Conservation (phyloP, 2,329 filamentous ascomycete genomes). For the Ascochyta rabiei region DNA sequence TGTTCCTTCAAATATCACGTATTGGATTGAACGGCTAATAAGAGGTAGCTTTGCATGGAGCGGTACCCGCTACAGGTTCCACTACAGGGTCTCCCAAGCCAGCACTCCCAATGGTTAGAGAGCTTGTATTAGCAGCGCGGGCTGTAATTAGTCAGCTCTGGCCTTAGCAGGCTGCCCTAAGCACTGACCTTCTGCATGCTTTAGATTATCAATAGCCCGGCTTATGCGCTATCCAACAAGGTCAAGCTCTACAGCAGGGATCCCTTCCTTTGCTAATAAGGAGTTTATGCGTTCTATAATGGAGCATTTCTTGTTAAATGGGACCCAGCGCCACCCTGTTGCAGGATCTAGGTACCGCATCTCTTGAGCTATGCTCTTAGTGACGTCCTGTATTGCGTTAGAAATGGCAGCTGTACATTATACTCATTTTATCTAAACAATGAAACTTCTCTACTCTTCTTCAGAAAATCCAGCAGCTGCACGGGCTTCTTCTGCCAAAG, state of each 20-base stretch:
- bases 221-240: conserved; percentile 1
- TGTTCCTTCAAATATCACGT: too few species aligned
- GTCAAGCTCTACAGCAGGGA: conserved; percentile 1
- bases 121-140: too few species aligned
- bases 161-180: too few species aligned
- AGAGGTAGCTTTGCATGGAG: too few species aligned
- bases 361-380: neutral
- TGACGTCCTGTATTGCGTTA: neutral
- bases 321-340: neutral
- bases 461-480: neutral
- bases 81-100: too few species aligned
- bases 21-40: too few species aligned
- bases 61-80: too few species aligned
- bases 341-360: neutral
- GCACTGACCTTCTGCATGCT: neutral
- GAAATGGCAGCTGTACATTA: too few species aligned
- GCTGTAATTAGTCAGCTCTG: too few species aligned
- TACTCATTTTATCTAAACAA: neutral
- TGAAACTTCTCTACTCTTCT: neutral
- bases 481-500: conserved; percentile 1
- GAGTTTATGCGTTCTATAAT: neutral
- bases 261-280: neutral
- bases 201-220: neutral
- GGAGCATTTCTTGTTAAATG: neutral
- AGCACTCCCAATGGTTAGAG: too few species aligned